Percentiles rank a stretch among this genome's conserved stretches.
Conservation (phyloP, 2,329 filamentous ascomycete species). For the Sclerotinia subarctica region DNA sequence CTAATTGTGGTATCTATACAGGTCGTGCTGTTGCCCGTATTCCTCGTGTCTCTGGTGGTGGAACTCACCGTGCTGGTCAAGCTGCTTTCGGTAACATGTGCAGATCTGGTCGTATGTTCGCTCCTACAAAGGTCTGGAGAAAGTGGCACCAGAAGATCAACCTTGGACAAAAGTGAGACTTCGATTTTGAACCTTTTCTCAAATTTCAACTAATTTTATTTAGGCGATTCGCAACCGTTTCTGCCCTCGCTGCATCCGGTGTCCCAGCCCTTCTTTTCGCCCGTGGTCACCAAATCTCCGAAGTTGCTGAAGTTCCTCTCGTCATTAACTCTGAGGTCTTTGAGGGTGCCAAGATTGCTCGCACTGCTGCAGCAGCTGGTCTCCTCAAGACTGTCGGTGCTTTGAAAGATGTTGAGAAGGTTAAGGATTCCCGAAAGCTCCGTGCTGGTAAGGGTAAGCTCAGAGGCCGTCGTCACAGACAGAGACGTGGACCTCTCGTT, state of each 20-base stretch:
- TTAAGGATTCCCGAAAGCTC: slow-evolving; percentile 93
- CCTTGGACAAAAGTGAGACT: slow-evolving; percentile 83
- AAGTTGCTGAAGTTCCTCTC: slow-evolving; percentile 92
- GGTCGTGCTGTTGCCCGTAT: slow-evolving; percentile 99
- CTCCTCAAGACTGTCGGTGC: slow-evolving; percentile 92
- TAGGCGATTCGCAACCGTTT: slow-evolving; percentile 95
- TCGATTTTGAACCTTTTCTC: slow-evolving; percentile 23
- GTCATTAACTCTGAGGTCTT: slow-evolving; percentile 91
- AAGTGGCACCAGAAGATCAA: slow-evolving; percentile 99
- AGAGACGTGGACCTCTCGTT: slow-evolving; percentile 95
- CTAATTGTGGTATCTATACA: slow-evolving; percentile 42
- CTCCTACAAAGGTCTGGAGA: slow-evolving; percentile 99
- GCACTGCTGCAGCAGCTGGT: slow-evolving; percentile 82
- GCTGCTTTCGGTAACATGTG: slow-evolving; percentile 99
- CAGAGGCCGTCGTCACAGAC: slow-evolving; percentile 90
- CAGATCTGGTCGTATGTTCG: slow-evolving; percentile 99
- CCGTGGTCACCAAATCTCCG: slow-evolving; percentile 92
- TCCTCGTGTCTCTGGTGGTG: slow-evolving; percentile 99
- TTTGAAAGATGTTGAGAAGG: slow-evolving; percentile 87
- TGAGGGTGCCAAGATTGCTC: slow-evolving; percentile 72
- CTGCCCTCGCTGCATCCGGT: slow-evolving; percentile 93
- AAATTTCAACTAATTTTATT: slow-evolving; percentile 28
- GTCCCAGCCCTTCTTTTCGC: slow-evolving; percentile 92
- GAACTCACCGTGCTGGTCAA: slow-evolving; percentile 99
- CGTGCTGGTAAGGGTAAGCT: slow-evolving; percentile 99